Base-by-base conservation (phyloP, 441 rosid genomes). In the Melastoma candidum region DNA sequence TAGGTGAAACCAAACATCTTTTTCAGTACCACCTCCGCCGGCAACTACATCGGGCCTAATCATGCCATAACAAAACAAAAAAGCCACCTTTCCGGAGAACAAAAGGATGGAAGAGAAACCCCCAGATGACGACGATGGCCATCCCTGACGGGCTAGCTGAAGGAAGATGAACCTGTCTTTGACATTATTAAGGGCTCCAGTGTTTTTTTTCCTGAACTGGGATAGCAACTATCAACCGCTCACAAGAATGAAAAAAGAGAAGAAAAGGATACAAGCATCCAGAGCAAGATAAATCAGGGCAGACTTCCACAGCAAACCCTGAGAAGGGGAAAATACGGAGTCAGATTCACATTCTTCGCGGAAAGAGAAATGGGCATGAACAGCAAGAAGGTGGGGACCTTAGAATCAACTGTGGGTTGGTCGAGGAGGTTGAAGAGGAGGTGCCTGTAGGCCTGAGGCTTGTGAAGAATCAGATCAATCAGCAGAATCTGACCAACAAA, bases 391-490 rank as follows among this genome's bases (percentile, higher is more conserved):
- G 55, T 24, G 46, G 2, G 24, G 72, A 85, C 96, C 93, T 83
- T 64, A 58, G 72, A 54, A 64, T 70, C 63, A 12, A 60, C 64
- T 46, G 70, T 71, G 71, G 72, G 58, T 65, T 66, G 79, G 64
- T 71, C 71, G 17, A 83, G 75, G 39, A 72, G 82, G 70, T 85
- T 87, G 67, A 26, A 81, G 24, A 87, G 84, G 11, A 90, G 70
- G 74, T 90, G 96, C 49, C 90, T 71, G 57, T 80, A 83, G 9
- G 90, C 90, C 64, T 82, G 79, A 43, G 75, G 77, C 70, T 80
- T 84, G 71, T 83, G 96, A 50, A 87, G 80, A 55, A 87, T 80
- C 76, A 90, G 71, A 76, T 90, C 95, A 56, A 90, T 80, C 73
- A 81, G 73, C 53, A 85, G 68, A 68, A 87, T 87, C 95, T 90